Evolutionary conservation across 2,329 filamentous ascomycete species (phyloP), one percentile per base, ranked within the genome.

Genomic region (Arthrobotrys conoides): DNA sequence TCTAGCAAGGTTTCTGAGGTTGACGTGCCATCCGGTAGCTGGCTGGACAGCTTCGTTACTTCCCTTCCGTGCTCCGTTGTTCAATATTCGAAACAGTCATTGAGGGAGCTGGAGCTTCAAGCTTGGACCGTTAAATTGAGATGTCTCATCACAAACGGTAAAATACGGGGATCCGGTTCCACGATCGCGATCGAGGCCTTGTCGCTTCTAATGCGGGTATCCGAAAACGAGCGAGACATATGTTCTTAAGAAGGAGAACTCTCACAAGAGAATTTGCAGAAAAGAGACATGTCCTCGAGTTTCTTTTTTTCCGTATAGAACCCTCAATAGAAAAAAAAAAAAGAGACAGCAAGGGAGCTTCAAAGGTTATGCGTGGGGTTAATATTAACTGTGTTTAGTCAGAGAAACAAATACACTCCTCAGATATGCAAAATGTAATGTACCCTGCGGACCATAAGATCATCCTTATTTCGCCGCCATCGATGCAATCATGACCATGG

Each of bases 21-120:
- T 77, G 72, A 77, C 66, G 72, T 77, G 66, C 72, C 66, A 69
- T 70, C 67, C 75, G 64, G 64, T 71, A 68, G 63, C 75, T 72
- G 61, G 67, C 73, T 51, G 24, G 48, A 46, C 61, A 46, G 33
- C 64, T 51, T 64, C 41, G 46, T 41, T 38, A 22, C 65, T 41
- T 68, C 66, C 66, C 22, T 55, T 38, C 61, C 59, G 59, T 67
- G 55, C 16, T 22, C 53, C 36, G 36, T 55, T 55, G 12, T 14
- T 59, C 49, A 27, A 44, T 61, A 61, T 61, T 44, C 36, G 57
- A 61, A 44, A 44, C 51, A 36, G 48, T 51, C 46, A 64, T 53
- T 61, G 22, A 18, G 27, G 27, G 53, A 22, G 63, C 9, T 51
- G 16, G 36, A 63, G 38, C 27, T 18, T 49, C 49, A 51, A 67